Evolutionary conservation across 2,329 filamentous ascomycete genomes (phyloP), one percentile per base, ranked within the genome.

Genomic region (Claviceps lovelessii): DNA sequence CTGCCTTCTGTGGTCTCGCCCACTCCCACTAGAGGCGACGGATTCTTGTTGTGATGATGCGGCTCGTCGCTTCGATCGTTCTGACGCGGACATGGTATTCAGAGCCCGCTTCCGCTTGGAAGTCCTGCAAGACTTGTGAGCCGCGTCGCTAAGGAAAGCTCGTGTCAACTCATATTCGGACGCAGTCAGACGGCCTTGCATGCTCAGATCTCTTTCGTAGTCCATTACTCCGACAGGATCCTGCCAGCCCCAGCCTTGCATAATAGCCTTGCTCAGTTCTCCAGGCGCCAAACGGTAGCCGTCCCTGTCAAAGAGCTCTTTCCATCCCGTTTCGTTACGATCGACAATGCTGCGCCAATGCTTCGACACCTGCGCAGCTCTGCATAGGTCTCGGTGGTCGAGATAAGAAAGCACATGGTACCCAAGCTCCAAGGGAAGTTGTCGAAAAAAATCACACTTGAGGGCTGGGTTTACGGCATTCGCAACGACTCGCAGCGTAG

Each of bases 171-270:
- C 77, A 3, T 72, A 69, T 58, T 83, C 79, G 6, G 75, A 74
- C 5, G 75, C 76, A 5, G 75, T 76, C 53, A 81, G 68, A 52
- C 71, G 74, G 58, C 66, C 76, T 48, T 76, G 73, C 58, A 76
- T 69, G 67, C 87, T 88, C 51, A 96, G 70, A 65, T 98, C 90
- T 56, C 81, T 78, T 68, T 98, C 93, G 54, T 79, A 88, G 29
- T 86, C 88, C 53, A 87, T 80, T 4, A 77, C 69, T 0, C 86
- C 86, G 54, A 82, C 79, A 0, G 90, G 88, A 65, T 91, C 88
- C 67, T 98, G 93, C 90, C 93, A 98, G 15, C 90, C 93, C 93
- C 93, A 98, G 15, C 93, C 93, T 72, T 97, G 88, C 46, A 76
- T 75, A 54, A 97, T 90, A 35, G 93, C 90, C 61, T 85, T 84